A percentile compares a stretch with the other conserved stretches of the same genome.
Evolutionary conservation across 768 basidiomycete genomes (phyloP).

Genomic region (Mycena alexandri): DNA sequence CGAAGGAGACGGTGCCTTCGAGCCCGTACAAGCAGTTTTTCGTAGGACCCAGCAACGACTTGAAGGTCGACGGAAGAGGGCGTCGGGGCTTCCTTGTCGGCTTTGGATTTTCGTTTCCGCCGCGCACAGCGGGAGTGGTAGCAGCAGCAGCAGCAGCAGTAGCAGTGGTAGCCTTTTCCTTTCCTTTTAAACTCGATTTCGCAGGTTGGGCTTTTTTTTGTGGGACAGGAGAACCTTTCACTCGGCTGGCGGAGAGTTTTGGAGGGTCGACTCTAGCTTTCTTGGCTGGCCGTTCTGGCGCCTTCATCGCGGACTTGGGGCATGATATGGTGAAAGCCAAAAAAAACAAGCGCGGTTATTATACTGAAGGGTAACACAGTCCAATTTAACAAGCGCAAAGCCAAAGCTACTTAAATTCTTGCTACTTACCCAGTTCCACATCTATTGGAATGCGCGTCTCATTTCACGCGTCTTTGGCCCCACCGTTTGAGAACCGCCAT

Average conservation of each 20-base stretch:
- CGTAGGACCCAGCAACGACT: slow-evolving; percentile 93
- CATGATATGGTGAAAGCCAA: slow-evolving; percentile 16
- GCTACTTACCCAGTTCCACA: no score
- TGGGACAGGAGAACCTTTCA: slow-evolving; percentile 41
- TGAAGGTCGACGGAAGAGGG: slow-evolving; percentile 75
- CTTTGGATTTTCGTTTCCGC: slow-evolving; percentile 33
- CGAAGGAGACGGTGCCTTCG: slow-evolving; percentile 67
- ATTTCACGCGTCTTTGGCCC: slow-evolving; percentile 25
- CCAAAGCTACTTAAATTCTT: background rate
- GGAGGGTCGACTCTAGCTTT: slow-evolving; percentile 41
- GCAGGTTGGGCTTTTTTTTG: slow-evolving; percentile 41
- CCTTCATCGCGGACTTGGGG: slow-evolving; percentile 34
- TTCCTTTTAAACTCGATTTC: slow-evolving; percentile 41
- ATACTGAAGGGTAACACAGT: background rate
- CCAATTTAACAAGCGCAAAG: background rate
- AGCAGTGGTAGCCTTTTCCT: slow-evolving; percentile 41
- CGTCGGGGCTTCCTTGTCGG: background rate
- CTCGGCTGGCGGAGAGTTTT: slow-evolving; percentile 31
- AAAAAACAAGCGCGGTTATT: slow-evolving; percentile 27
- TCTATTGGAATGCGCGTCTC: slow-evolving; percentile 30
- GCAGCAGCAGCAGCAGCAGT: no score
- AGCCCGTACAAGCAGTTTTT: slow-evolving; percentile 95
- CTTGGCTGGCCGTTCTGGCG: slow-evolving; percentile 43
- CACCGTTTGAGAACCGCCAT: slow-evolving; percentile 48
- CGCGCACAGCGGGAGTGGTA: background rate